Percentiles rank a stretch among this genome's conserved stretches.
phyloP scores from a whole-genome alignment of 2,329 filamentous ascomycete species.

The Calonectria pauciramosa region DNA sequence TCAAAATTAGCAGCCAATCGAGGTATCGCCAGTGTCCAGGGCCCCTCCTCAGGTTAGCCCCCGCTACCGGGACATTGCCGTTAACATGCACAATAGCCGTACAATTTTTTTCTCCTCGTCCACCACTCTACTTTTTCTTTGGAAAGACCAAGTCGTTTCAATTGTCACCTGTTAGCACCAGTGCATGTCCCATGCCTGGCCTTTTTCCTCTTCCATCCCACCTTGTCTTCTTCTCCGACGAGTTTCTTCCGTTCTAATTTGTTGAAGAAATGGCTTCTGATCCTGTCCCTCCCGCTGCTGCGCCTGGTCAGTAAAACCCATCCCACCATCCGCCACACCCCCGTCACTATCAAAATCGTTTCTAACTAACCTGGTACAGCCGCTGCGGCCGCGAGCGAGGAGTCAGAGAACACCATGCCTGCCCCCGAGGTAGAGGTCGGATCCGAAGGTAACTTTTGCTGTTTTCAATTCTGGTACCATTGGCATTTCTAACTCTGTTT shows the following conservation, averaged over 20 bases:
- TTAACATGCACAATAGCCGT: constrained; percentile 40
- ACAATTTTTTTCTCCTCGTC: constrained; percentile 49
- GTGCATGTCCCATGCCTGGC: constrained; percentile 47
- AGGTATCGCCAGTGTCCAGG: constrained; percentile 37
- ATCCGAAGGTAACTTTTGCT: constrained; percentile 49
- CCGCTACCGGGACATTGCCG: constrained; percentile 46
- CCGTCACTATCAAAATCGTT: constrained; percentile 1
- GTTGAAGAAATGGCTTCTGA: constrained; percentile 50
- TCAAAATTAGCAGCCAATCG: background rate
- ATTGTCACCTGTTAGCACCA: constrained; percentile 42
- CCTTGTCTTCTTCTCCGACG: constrained; percentile 23
- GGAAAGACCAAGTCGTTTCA: constrained; percentile 40
- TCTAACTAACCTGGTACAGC: constrained; percentile 34
- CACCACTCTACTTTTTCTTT: constrained; percentile 37
- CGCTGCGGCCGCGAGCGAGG: constrained; percentile 36
- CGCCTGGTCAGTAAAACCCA: constrained; percentile 42
- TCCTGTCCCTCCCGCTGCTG: constrained; percentile 44
- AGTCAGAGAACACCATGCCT: constrained; percentile 43
- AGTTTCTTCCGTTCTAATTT: constrained; percentile 37
- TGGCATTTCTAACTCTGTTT: constrained; percentile 29
- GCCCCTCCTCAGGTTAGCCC: constrained; percentile 20
- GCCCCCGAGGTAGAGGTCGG: constrained; percentile 48
- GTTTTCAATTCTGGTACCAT: constrained; percentile 14
- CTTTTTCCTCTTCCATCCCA: constrained; percentile 30
- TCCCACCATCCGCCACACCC: background rate